Conservation (phyloP, 2,329 filamentous ascomycete species). For the Juglanconis oblonga region DNA sequence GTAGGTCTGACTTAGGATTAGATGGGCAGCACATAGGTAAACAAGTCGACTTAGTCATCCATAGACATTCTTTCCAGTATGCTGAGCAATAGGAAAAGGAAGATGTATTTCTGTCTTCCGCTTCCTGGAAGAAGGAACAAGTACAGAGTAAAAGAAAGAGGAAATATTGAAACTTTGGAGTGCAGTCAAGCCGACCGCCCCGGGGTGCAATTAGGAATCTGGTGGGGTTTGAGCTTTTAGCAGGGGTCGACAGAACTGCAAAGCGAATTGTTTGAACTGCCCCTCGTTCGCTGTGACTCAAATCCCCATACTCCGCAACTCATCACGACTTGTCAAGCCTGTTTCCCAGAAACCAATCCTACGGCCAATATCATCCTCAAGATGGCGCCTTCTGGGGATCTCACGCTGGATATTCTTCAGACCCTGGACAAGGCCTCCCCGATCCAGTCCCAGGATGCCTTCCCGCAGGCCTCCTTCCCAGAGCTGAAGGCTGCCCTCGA, state of each 20-base stretch:
- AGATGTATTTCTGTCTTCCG: too few species aligned
- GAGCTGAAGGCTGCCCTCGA: constrained; percentile 85
- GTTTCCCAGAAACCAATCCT: neutral
- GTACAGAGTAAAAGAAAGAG: too few species aligned
- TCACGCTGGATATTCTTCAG: constrained; percentile 63
- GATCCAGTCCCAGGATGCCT: constrained; percentile 66
- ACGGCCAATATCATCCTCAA: constrained; percentile 16
- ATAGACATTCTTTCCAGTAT: too few species aligned
- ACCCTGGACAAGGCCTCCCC: constrained; percentile 62
- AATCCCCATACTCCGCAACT: neutral
- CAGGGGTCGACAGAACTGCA: neutral
- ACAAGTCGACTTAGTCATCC: too few species aligned
- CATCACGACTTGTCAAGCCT: neutral
- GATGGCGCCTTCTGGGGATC: constrained; percentile 53
- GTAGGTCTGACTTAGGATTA: too few species aligned
- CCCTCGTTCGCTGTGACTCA: constrained; percentile 16
- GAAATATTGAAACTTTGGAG: too few species aligned
- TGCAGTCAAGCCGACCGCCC: neutral
- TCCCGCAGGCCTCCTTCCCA: constrained; percentile 63
- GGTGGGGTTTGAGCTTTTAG: neutral
- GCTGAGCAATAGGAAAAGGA: too few species aligned
- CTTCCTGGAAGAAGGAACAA: too few species aligned
- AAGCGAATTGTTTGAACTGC: constrained; percentile 8
- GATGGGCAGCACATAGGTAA: too few species aligned
- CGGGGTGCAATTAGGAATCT: neutral